A percentile compares a stretch with the other conserved stretches of the same genome.
Evolutionary conservation across 140 eudicot genomes (phyloP).

Genomic region (Bidens hawaiensis): DNA sequence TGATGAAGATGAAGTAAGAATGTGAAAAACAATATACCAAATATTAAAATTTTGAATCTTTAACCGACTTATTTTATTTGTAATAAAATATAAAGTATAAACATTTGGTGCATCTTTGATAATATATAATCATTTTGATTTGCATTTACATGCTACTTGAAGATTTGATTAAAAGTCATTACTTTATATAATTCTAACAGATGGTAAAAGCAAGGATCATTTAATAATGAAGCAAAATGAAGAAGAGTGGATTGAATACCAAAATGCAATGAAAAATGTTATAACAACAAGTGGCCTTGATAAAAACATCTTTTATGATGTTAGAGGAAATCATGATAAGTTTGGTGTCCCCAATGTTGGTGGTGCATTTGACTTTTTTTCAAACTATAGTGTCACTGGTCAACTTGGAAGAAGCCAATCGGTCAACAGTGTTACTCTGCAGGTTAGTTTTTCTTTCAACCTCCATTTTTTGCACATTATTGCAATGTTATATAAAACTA

Average conservation of each 20-base stretch:
- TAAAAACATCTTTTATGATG: conserved; percentile 66
- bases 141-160: no score
- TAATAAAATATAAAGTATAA: no score
- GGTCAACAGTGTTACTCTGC: conserved; percentile 75
- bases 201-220: conserved; percentile 92
- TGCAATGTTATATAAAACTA: neutral
- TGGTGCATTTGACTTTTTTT: conserved; percentile 63
- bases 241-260: conserved; percentile 86
- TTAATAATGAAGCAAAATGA: conserved; percentile 85
- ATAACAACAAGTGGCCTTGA: conserved; percentile 72
- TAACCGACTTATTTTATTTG: no score
- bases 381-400: conserved; percentile 66
- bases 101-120: no score
- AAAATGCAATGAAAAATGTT: conserved; percentile 66
- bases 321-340: conserved; percentile 91
- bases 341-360: conserved; percentile 69
- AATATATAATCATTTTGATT: no score
- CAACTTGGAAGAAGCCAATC: conserved; percentile 56
- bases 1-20: no score
- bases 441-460: conserved; percentile 43
- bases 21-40: no score
- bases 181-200: no score
- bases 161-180: no score
- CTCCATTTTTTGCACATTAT: conserved; percentile 5
- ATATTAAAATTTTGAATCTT: no score